Percentiles rank a stretch among this genome's conserved stretches.
Conservation (phyloP, 768 basidiomycete genomes). For the Polyporus arcularius region DNA sequence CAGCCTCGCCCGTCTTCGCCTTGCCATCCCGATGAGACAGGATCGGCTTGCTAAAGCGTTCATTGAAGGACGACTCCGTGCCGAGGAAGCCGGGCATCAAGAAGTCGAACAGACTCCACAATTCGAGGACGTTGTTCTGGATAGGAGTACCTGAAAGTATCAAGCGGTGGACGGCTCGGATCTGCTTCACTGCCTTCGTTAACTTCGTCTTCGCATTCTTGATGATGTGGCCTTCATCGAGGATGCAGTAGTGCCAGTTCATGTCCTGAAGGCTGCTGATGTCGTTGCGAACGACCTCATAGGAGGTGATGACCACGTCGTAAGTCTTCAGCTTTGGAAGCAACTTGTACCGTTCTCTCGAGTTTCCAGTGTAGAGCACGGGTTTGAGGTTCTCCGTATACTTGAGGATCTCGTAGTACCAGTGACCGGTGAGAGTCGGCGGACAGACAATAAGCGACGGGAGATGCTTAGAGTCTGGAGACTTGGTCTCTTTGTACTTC, state of each 20-base stretch:
- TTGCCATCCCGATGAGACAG: conserved; percentile 94
- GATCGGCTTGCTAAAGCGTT: conserved; percentile 95
- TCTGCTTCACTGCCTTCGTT: conserved; percentile 91
- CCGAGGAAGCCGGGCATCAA: conserved; percentile 99
- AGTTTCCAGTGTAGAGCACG: conserved; percentile 85
- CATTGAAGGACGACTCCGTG: conserved; percentile 92
- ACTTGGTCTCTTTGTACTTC: conserved; percentile 61
- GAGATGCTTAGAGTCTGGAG: conserved; percentile 79
- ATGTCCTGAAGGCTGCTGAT: conserved; percentile 70
- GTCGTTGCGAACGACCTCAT: conserved; percentile 97
- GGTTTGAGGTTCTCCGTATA: conserved; percentile 85
- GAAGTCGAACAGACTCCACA: conserved; percentile 99
- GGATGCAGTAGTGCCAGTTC: conserved; percentile 93
- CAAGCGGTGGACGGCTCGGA: conserved; percentile 89
- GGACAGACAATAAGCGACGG: conserved; percentile 96
- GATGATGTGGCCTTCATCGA: conserved; percentile 98
- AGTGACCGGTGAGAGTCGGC: conserved; percentile 96
- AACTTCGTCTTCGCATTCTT: conserved; percentile 99
- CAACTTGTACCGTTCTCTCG: conserved; percentile 75
- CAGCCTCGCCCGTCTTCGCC: conserved; percentile 91
- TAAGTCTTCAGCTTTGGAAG: conserved; percentile 63
- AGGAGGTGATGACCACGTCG: conserved; percentile 96
- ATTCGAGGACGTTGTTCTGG: conserved; percentile 96
- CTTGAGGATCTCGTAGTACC: conserved; percentile 97
- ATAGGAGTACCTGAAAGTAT: conserved; percentile 98